Conservation (phyloP, 208 protist genomes). For the Tritrichomonas musculus region DNA sequence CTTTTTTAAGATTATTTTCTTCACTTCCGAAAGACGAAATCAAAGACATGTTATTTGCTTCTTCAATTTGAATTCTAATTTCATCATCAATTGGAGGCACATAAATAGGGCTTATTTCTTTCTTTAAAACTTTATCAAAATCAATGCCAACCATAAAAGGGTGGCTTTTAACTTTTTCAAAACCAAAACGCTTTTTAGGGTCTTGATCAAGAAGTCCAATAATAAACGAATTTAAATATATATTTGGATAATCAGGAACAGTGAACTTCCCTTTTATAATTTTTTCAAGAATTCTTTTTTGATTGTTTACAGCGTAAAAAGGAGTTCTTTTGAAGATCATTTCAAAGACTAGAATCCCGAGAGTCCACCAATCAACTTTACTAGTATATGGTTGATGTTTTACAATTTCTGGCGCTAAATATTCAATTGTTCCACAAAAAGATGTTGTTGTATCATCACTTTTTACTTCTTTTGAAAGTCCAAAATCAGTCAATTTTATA, state of each 20-base stretch:
- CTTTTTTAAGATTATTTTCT: too few species aligned
- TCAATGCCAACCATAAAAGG: neutral
- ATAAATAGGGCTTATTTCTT: too few species aligned
- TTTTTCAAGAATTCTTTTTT: too few species aligned
- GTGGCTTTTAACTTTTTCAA: neutral
- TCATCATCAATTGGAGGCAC: too few species aligned
- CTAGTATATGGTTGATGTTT: neutral
- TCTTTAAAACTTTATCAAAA: too few species aligned
- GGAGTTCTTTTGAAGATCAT: neutral
- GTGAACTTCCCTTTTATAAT: too few species aligned
- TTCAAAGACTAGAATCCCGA: neutral
- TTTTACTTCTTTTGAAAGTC: conserved; percentile 56
- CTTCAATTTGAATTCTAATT: too few species aligned
- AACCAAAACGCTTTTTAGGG: neutral
- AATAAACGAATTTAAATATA: neutral
- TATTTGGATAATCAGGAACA: too few species aligned
- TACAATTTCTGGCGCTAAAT: conserved; percentile 45
- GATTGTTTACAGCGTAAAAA: neutral
- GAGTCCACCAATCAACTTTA: neutral
- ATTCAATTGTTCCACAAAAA: conserved; percentile 66
- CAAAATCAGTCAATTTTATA: conserved; percentile 56
- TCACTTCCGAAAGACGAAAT: too few species aligned
- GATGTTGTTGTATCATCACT: conserved; percentile 47
- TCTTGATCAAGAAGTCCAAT: neutral
- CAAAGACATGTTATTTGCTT: too few species aligned